Conservation (phyloP, 2,329 filamentous ascomycete genomes). For the Fusarium musae region DNA sequence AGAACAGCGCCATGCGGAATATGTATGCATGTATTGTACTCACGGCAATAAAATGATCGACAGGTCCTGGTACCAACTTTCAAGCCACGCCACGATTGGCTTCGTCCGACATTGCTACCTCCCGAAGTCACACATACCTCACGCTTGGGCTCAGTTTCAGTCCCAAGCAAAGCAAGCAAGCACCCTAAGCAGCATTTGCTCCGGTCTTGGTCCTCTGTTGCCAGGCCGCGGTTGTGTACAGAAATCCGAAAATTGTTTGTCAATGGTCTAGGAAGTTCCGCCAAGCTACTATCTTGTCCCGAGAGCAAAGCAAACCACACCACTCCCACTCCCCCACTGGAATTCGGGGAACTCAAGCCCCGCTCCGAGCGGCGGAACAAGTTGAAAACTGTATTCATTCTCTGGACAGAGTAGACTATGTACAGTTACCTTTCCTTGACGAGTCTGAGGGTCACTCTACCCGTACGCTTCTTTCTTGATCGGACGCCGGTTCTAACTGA, state of each 20-base stretch:
- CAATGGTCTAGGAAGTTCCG: conserved; percentile 1
- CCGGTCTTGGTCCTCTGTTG: conserved; percentile 18
- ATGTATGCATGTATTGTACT: not conserved
- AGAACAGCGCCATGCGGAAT: not conserved
- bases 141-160: conserved; percentile 7
- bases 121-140: conserved; percentile 35
- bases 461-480: not conserved
- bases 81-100: conserved; percentile 10
- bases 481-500: conserved; percentile 4
- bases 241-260: not conserved
- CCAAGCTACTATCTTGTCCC: conserved; percentile 8
- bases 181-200: conserved; percentile 13
- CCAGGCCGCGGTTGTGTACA: conserved; percentile 5
- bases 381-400: conserved; percentile 10
- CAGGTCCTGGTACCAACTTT: conserved; percentile 10
- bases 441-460: conserved; percentile 3
- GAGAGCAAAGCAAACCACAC: not conserved
- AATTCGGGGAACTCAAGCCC: conserved; percentile 34
- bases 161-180: not conserved
- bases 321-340: conserved; percentile 9
- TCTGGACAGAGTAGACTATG: not conserved
- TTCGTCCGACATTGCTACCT: conserved; percentile 24
- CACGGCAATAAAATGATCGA: conserved; percentile 15
- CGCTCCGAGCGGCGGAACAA: conserved; percentile 30
- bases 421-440: not conserved